Evolutionary conservation across 164 flowering plant species (phyloP), one percentile per base, ranked within the genome.

Genomic region (Chloranthus sessilifolius): DNA sequence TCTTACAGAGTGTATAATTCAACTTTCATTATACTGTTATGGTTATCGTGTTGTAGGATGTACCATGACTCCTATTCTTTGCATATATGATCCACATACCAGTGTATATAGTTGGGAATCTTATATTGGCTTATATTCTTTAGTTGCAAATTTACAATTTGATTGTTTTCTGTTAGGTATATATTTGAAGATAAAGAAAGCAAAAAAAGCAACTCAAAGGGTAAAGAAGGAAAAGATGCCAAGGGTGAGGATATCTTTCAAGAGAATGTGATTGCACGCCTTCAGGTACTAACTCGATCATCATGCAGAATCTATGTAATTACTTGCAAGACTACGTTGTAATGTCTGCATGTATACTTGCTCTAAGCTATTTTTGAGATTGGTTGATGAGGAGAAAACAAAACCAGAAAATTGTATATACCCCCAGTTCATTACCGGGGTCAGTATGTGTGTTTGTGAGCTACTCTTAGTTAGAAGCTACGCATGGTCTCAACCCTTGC

Each of bases 141-240:
- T n/a, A n/a, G n/a, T n/a, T n/a, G n/a, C n/a, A n/a, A n/a, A n/a
- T n/a, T n/a, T n/a, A n/a, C n/a, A n/a, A n/a, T n/a, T n/a, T n/a
- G n/a, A n/a, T n/a, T n/a, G n/a, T n/a, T n/a, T n/a, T n/a, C n/a
- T n/a, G n/a, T 15, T 44, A 85, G 90, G 61, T 92, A 92, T 42
- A 82, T 85, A 27, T 88, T 92, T 70, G 96, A 82, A 53, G 52
- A 50, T 37, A 91, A 85, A 64, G 94, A 91, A 66, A 65, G 11
- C 40, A 84, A 91, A 50, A 43, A 59, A 20, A 28, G 37, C 14
- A 74, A 72, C 11, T 39, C 74, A 41, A 72, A 79, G 47, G 66
- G 52, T 57, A 74, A 69, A 17, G 25, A 22, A 26, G 23, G 3
- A 14, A 52, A 40, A 36, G 73, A 58, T 24, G 51, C 37, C n/a